Evolutionary conservation across 2,329 filamentous ascomycete genomes (phyloP), one percentile per base, ranked within the genome.

Genomic region (Aspergillus sp.): DNA sequence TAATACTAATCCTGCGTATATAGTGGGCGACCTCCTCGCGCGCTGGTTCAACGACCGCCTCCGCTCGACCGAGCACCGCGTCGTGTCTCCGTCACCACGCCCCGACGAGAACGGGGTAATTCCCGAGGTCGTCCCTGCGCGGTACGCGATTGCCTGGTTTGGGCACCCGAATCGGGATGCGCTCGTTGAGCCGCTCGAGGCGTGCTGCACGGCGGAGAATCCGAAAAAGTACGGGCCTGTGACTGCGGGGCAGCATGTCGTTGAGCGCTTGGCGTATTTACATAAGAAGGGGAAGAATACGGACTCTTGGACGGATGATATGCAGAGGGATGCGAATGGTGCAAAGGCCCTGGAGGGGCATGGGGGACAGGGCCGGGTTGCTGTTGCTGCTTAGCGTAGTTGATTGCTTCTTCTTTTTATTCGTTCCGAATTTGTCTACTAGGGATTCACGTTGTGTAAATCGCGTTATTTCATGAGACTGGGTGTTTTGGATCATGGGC

Each of bases 61-160:
- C 15, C 52, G 53, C 23, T 60, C 57, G 3, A 60, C 57, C 13
- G 45, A 60, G 11, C 57, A 60, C 51, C 25, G 57, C 1, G 57
- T 60, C 51, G 51, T 60, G 2, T 22, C 54, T 31, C 57, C 57
- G 2, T 51, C 49, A 9, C 22, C 57, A 3, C 23, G 30, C 1
- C 51, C 45, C 8, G 53, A 48, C 7, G 57, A 19, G 15, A 51
- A 55, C 47, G 57, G 57, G 3, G 19, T n/a, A 8, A 43, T 60
- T 17, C 53, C 53, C 3, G 22, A 47, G 13, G 22, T 25, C 3
- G 43, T 60, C 22, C 57, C 57, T 8, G 46, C 57, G 3, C 52
- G 57, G 23, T 60, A 60, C 45, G 57, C 57, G 7, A 60, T 60
- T 50, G 57, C 57, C 22, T 60, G 57, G 57, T 60, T 60, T 23